Evolutionary conservation across 2,329 filamentous ascomycete genomes (phyloP), one percentile per base, ranked within the genome.

Genomic region (Arthrobotrys sinensis): DNA sequence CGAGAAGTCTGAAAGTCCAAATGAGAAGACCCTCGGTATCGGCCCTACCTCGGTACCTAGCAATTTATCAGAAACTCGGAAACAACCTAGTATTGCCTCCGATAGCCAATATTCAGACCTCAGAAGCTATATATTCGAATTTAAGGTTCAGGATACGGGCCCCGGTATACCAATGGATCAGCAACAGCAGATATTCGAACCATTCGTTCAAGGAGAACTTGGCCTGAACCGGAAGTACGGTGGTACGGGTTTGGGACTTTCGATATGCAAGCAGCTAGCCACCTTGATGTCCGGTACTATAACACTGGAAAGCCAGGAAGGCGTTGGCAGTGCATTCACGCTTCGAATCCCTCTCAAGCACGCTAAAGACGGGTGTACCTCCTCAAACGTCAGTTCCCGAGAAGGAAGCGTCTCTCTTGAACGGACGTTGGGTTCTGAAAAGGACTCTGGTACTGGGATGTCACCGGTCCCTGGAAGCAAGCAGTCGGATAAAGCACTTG

Each of bases 171-270:
- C 93, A 0, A 88, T 90, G 5, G 86, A 91, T 80, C 89, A 96
- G 84, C 93, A 94, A 81, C 87, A 92, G 68, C 91, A 91, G 80
- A 93, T 97, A 12, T 97, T 97, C 83, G 94, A 97, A 83, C 94
- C 94, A 0, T 97, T 97, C 82, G 92, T 97, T 0, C 94, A 97
- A 84, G 94, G 92, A 14, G 94, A 97, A 82, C 86, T 96, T 0
- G 92, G 93, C 0, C 85, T 97, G 11, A 96, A 92, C 85, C 96
- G 93, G 84, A 96, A 96, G 82, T 96, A 91, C 82, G 93, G 93
- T 14, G 94, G 94, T 16, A 97, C 94, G 0, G 94, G 94, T 3
- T 86, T 97, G 1, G 94, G 94, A 1, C 84, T 97, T 64, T 95
- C 92, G 82, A 97, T 97, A 81, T 97, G 93, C 84, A 91, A 93